Conservation (phyloP, 352 stramenopile species). For the Phytophthora multivora region DNA sequence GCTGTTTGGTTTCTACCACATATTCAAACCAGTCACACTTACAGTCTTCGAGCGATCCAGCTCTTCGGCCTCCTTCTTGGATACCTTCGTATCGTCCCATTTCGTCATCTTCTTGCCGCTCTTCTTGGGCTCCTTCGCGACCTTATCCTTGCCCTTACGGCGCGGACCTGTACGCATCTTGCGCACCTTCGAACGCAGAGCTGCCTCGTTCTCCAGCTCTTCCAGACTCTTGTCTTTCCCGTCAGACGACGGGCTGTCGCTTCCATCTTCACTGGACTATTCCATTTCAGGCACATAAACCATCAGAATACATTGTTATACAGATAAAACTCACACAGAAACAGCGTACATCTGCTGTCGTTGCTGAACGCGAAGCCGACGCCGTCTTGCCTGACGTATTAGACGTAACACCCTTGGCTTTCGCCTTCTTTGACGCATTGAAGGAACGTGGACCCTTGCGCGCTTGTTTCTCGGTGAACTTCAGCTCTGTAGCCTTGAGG, state of each 20-base stretch:
- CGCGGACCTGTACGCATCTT: slow-evolving; percentile 73
- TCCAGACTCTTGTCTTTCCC: slow-evolving; percentile 59
- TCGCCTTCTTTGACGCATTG: slow-evolving; percentile 69
- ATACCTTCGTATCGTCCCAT: slow-evolving; percentile 87
- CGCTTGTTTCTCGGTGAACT: slow-evolving; percentile 63
- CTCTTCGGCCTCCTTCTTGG: slow-evolving; percentile 79
- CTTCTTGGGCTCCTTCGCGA: slow-evolving; percentile 54
- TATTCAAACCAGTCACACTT: slow-evolving; percentile 4
- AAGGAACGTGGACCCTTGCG: slow-evolving; percentile 67
- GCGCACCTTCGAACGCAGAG: slow-evolving; percentile 44
- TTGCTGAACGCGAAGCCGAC: slow-evolving; percentile 41
- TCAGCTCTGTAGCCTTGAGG: slow-evolving; percentile 74
- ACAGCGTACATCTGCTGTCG: slow-evolving; percentile 41
- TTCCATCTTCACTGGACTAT: slow-evolving; percentile 71
- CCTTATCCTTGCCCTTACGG: slow-evolving; percentile 66
- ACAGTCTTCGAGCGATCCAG: slow-evolving; percentile 78
- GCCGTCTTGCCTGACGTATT: slow-evolving; percentile 53
- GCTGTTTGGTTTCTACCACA: not conserved
- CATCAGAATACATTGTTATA: too few relatives aligned
- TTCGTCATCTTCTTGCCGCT: slow-evolving; percentile 86
- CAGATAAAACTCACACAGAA: not conserved
- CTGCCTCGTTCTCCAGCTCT: slow-evolving; percentile 59
- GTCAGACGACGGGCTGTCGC: slow-evolving; percentile 51
- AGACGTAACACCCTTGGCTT: slow-evolving; percentile 57
- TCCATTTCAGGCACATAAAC: slow-evolving; percentile 3